These are phyloP conservation scores for Phanerodontia chrysosporium DNA, from an alignment of 768 basidiomycete genomes.

Conservation along the genomic window DNA sequence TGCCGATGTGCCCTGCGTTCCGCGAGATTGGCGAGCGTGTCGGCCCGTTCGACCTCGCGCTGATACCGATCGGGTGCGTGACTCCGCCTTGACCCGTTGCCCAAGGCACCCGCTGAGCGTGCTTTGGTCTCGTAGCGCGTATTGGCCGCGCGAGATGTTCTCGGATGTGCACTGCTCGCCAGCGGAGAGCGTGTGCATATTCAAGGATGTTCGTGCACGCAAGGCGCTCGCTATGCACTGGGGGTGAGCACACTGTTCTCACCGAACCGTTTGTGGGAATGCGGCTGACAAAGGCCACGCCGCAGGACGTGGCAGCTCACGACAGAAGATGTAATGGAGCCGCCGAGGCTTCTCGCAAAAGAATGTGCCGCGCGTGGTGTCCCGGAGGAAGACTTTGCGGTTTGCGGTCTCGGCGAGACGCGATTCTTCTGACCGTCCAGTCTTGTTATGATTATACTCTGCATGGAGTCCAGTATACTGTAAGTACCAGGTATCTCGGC, in stretches of 20 bases:
- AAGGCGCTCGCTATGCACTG: constrained; percentile 68
- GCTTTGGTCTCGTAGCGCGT: too few relatives aligned
- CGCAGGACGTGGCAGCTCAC: constrained; percentile 55
- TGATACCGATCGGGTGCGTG: constrained; percentile 67
- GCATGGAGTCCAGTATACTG: too few relatives aligned
- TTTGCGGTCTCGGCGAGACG: constrained; percentile 63
- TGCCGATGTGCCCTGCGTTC: constrained; percentile 68
- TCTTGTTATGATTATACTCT: too few relatives aligned
- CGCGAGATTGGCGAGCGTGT: constrained; percentile 61
- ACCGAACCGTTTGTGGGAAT: too few relatives aligned
- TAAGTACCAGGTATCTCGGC: too few relatives aligned
- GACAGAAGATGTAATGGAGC: constrained; percentile 53
- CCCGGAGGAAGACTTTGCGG: constrained; percentile 47
- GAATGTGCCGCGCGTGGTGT: constrained; percentile 51
- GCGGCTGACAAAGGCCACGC: too few relatives aligned
- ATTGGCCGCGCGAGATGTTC: constrained; percentile 51
- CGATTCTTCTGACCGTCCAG: constrained; percentile 25
- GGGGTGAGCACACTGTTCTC: constrained; percentile 39
- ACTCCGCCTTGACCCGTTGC: too few relatives aligned
- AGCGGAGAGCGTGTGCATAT: constrained; percentile 63
- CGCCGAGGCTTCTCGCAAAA: constrained; percentile 47
- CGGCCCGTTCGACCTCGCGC: constrained; percentile 61
- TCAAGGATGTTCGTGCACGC: constrained; percentile 57
- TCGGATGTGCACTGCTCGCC: constrained; percentile 63
- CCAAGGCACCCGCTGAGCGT: too few relatives aligned